A percentile compares a stretch with the other conserved stretches of the same genome.
These are phyloP conservation scores for Backusella sp. DNA, from an alignment of 192 early-diverging fungal species.

Conservation along the genomic window DNA sequence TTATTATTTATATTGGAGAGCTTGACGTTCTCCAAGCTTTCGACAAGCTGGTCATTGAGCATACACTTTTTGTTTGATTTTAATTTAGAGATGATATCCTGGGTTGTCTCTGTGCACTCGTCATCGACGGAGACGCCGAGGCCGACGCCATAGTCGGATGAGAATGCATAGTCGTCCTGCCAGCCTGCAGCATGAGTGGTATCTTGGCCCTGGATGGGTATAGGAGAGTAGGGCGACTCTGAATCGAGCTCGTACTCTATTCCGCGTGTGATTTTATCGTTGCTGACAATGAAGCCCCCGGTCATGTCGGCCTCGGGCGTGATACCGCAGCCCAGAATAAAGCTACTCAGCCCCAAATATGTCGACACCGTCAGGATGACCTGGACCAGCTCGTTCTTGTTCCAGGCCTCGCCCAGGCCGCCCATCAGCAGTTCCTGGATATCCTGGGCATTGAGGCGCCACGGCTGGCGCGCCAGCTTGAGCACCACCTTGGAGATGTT, in stretches of 20 bases:
- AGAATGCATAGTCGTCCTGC: constrained; percentile 10
- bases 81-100: constrained; percentile 26
- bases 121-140: background rate
- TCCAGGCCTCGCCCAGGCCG: constrained; percentile 44
- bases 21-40: constrained; percentile 20
- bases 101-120: background rate
- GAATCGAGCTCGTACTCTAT: constrained; percentile 40
- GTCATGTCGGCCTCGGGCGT: constrained; percentile 56
- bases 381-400: constrained; percentile 51
- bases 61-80: constrained; percentile 27
- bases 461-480: constrained; percentile 56
- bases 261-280: constrained; percentile 4
- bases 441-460: constrained; percentile 42
- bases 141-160: constrained; percentile 3
- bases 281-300: constrained; percentile 39
- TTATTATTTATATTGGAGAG: background rate
- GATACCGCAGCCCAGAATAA: constrained; percentile 54
- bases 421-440: constrained; percentile 40
- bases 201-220: background rate
- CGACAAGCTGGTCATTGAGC: constrained; percentile 22
- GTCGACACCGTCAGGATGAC: constrained; percentile 49
- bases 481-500: constrained; percentile 42
- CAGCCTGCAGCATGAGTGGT: constrained; percentile 18
- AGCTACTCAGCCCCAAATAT: constrained; percentile 50
- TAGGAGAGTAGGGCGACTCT: background rate